These are phyloP conservation scores for Stellera chamaejasme DNA, from an alignment of 345 rosid genomes.

Conservation along the genomic window DNA sequence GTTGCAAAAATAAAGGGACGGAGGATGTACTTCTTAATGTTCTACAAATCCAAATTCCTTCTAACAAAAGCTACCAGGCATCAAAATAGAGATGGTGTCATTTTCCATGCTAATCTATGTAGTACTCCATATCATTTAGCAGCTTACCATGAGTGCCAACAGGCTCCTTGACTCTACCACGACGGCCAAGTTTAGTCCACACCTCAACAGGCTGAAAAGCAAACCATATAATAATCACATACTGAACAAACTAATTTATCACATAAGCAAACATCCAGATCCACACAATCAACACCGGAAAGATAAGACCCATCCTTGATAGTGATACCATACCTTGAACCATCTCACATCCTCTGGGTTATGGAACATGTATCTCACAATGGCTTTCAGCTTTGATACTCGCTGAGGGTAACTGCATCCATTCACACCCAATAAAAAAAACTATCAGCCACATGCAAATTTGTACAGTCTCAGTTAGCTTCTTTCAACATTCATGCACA, in stretches of 20 bases:
- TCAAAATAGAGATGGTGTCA: no score
- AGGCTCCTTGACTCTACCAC: constrained; percentile 92
- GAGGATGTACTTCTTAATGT: no score
- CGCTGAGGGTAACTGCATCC: constrained; percentile 85
- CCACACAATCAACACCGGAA: neutral
- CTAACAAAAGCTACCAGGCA: no score
- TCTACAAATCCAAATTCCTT: no score
- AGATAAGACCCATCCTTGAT: neutral
- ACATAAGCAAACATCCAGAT: neutral
- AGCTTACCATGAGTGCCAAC: constrained; percentile 86
- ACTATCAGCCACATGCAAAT: neutral
- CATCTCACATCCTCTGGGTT: constrained; percentile 94
- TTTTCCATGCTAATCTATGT: no score
- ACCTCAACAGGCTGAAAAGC: constrained; percentile 83
- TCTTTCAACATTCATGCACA: neutral
- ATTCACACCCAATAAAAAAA: constrained; percentile 6
- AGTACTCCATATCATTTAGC: no score
- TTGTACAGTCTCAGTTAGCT: neutral
- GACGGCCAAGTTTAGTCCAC: constrained; percentile 72
- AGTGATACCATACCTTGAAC: constrained; percentile 62
- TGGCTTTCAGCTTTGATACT: constrained; percentile 75
- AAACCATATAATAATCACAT: neutral
- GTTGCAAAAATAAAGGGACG: no score
- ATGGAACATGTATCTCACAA: constrained; percentile 86
- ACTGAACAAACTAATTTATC: constrained; percentile 9